A percentile compares a stretch with the other conserved stretches of the same genome.
phyloP scores from a whole-genome alignment of 768 basidiomycete species.

The Leucocoprinus sp. region DNA sequence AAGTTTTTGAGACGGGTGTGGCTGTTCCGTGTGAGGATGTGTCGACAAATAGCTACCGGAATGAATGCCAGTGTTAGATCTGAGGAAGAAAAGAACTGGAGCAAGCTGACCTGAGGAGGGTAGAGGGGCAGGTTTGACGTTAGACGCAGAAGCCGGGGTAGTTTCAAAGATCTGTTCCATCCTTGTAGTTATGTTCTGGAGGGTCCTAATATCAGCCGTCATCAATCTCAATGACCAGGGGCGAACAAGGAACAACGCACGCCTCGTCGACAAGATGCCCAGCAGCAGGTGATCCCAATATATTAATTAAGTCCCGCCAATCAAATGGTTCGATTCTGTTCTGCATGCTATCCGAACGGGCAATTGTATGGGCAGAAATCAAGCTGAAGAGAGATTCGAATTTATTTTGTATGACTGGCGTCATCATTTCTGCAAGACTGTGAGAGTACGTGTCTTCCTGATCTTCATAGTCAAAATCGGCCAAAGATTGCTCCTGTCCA shows the following conservation, averaged over 20 bases:
- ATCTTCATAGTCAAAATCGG: slow-evolving; percentile 14
- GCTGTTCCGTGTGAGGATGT: neutral
- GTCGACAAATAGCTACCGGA: neutral
- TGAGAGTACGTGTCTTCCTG: slow-evolving; percentile 12
- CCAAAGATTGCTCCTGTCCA: neutral
- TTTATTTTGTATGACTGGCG: slow-evolving; percentile 5
- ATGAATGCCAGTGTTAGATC: neutral
- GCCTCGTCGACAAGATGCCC: slow-evolving; percentile 9
- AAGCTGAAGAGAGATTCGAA: slow-evolving; percentile 9
- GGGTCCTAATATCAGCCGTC: neutral
- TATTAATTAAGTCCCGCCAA: slow-evolving; percentile 9
- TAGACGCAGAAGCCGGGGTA: slow-evolving; percentile 6
- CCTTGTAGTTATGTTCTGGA: slow-evolving; percentile 3
- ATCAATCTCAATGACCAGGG: neutral
- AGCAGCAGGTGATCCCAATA: slow-evolving; percentile 5
- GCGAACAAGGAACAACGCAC: neutral
- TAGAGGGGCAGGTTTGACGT: neutral
- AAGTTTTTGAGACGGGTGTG: slow-evolving; percentile 4
- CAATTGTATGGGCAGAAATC: slow-evolving; percentile 7
- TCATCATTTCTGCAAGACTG: slow-evolving; percentile 2
- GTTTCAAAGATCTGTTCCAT: slow-evolving; percentile 4
- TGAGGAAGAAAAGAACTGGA: neutral
- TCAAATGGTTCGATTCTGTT: slow-evolving; percentile 11
- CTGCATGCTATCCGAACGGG: slow-evolving; percentile 11
- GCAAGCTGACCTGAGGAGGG: neutral